Base-by-base conservation (phyloP, 345 rosid species). In the Populus deltoides region DNA sequence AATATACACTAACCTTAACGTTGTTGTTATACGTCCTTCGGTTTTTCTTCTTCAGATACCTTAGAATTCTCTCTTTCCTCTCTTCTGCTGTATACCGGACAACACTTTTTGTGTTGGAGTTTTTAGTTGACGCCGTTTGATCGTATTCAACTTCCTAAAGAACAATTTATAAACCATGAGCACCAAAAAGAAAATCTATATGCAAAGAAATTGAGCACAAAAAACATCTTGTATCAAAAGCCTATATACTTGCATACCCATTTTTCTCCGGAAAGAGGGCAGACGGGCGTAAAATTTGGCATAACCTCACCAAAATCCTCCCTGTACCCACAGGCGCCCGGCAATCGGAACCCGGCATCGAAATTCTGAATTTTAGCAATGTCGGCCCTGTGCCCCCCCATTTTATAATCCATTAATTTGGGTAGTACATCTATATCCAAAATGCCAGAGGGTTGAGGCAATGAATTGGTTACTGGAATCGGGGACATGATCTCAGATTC, bases 21-120 rank as follows among this genome's bases (percentile, higher is more conserved):
- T 97, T 94, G 85, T 94, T 92, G 79, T 90, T 94, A 74, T 91
- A 94, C 84, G 92, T 92, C 79, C 97, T 88, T 81, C 87, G 93
- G 81, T 90, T 92, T 90, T 91, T 89, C 86, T 94, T 94, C 89
- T 92, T 92, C 85, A 92, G 71, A 73, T 91, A 92, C 83, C 92
- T 84, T n/a, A 89, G 87, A 83, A 94, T 94, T 85, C 94, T 88
- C 25, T 88, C 92, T 82, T 90, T 94, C 82, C 98, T 89, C 81
- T 94, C 97, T 81, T 92, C 94, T 3, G 79, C 93, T 0, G 93
- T 78, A 70, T 92, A 94, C 22, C 90, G 86, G n/a, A 92, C 92
- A 72, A 91, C 90, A 73, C 88, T 91, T 7, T 76, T 18, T 15
- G 33, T 12, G 0, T 80, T 77, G 71, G 77, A 79, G 70, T 84